These are phyloP conservation scores for Mortierella sp. DNA, from an alignment of 371 early-diverging fungal genomes.

Conservation along the genomic window DNA sequence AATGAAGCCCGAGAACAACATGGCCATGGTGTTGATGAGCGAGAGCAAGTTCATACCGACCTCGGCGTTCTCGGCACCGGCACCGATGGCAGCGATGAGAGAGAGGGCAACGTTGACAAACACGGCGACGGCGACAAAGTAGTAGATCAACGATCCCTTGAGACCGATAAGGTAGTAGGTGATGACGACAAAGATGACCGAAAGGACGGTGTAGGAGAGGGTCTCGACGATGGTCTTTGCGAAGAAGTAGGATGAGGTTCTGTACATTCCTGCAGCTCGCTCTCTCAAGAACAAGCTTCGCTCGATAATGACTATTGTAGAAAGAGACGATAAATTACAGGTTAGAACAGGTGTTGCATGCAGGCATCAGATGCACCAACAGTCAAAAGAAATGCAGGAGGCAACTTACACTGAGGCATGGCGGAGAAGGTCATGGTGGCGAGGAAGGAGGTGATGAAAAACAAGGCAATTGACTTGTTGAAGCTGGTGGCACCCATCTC, in stretches of 20 bases:
- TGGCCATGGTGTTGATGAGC: constrained; percentile 56
- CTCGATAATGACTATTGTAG: constrained; percentile 45
- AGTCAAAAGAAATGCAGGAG: neutral
- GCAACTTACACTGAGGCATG: constrained; percentile 50
- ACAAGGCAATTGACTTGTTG: constrained; percentile 53
- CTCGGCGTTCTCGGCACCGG: constrained; percentile 53
- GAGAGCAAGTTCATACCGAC: constrained; percentile 51
- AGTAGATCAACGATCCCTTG: constrained; percentile 44
- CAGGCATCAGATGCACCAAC: neutral
- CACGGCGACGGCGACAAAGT: constrained; percentile 46
- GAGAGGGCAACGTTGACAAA: constrained; percentile 57
- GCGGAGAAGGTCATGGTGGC: constrained; percentile 52
- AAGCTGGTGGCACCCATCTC: constrained; percentile 48
- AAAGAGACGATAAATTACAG: neutral
- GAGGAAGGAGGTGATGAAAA: constrained; percentile 55
- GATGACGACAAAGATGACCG: constrained; percentile 51
- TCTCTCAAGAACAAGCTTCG: constrained; percentile 52
- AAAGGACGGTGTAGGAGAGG: constrained; percentile 47
- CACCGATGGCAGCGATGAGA: constrained; percentile 52
- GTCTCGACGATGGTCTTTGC: constrained; percentile 59
- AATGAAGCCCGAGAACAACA: constrained; percentile 56
- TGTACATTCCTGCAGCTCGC: constrained; percentile 55
- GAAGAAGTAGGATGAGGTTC: constrained; percentile 48
- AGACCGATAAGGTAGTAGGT: constrained; percentile 51
- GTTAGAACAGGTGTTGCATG: neutral